Percentiles rank a stretch among this genome's conserved stretches.
These are phyloP conservation scores for Pyrenochaeta sp. DNA, from an alignment of 2,329 filamentous ascomycete species.

Conservation along the genomic window DNA sequence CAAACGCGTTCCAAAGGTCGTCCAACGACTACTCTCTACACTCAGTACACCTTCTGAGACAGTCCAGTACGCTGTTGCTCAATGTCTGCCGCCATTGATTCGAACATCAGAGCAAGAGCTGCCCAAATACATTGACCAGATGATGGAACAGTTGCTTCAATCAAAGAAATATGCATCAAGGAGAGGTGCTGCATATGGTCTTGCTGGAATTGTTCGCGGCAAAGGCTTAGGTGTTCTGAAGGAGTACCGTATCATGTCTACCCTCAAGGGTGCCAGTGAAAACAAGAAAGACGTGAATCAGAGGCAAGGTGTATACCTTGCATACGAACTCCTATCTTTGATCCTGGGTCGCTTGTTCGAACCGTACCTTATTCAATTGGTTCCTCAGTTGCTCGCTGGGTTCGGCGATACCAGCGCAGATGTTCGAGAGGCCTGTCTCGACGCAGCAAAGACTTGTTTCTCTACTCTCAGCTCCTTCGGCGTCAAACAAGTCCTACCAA, in stretches of 20 bases:
- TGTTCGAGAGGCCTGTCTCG: constrained; percentile 90
- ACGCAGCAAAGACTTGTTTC: constrained; percentile 94
- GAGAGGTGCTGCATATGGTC: constrained; percentile 91
- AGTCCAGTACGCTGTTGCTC: constrained; percentile 94
- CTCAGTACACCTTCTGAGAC: constrained; percentile 94
- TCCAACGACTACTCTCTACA: constrained; percentile 84
- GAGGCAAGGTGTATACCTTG: constrained; percentile 85
- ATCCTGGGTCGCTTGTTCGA: constrained; percentile 91
- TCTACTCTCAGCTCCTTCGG: constrained; percentile 92
- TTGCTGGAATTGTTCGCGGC: constrained; percentile 90
- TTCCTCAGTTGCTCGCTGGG: constrained; percentile 85
- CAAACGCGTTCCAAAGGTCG: constrained; percentile 83
- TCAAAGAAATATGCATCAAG: constrained; percentile 92
- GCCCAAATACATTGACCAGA: constrained; percentile 78
- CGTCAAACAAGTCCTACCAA: constrained; percentile 93
- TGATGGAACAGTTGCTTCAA: constrained; percentile 82
- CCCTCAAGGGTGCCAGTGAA: constrained; percentile 81
- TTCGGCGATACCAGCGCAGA: constrained; percentile 90
- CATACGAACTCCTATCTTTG: constrained; percentile 87
- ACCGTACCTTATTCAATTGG: constrained; percentile 94
- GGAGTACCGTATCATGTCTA: constrained; percentile 85
- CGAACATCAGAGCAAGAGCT: constrained; percentile 79
- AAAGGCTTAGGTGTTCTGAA: constrained; percentile 81
- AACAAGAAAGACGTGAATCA: constrained; percentile 94
- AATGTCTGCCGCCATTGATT: constrained; percentile 91